Evolutionary conservation across 495 filamentous ascomycete genomes (phyloP), one percentile per base, ranked within the genome.

Genomic region (Acidomyces sp.): DNA sequence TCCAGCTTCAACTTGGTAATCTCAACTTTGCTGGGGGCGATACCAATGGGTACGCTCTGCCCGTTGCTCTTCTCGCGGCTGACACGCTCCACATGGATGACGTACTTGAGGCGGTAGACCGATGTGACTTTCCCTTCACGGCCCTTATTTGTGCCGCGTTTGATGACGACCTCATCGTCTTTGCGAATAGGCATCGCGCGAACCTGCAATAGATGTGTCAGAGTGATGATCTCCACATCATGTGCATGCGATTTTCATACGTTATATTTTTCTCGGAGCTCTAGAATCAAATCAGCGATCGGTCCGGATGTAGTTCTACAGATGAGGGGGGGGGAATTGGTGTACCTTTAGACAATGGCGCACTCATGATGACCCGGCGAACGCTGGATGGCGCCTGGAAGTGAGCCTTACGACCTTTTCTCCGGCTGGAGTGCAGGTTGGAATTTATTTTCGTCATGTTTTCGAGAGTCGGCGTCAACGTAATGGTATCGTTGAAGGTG

Each of bases 1-100:
- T 93, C 85, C 53, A 94, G 68, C 78, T 95, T 92, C 61, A 97
- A 71, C 74, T 95, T 94, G 64, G 80, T 95, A 70, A 96, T 82
- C 64, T 87, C 75, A 51, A 92, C 82, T 64, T 95, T 96, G 64
- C 77, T 83, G 49, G 90, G 80, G 64, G 84, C 75, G 65, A 95
- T 78, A 60, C 80, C 80, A 61, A 93, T 66, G 45, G 85, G 85
- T 12, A 93, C 85, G 55, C 72, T 77, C 71, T 90, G 83, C 61
- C 87, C 86, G 63, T 82, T 87, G 60, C 74, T 77, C 77, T 96
- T 96, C 65, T 97, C 90, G 59, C 84, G 80, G 61, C 74, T 73
- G 56, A 97, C 75, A 51, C 85, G 80, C 77, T 94, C 85, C 62
- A 93, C 65, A 70, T 93, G 85, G 62, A 95, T 74, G 60, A 80